These are phyloP conservation scores for Malus hybrid DNA, from an alignment of 331 rosid species.

Conservation along the genomic window DNA sequence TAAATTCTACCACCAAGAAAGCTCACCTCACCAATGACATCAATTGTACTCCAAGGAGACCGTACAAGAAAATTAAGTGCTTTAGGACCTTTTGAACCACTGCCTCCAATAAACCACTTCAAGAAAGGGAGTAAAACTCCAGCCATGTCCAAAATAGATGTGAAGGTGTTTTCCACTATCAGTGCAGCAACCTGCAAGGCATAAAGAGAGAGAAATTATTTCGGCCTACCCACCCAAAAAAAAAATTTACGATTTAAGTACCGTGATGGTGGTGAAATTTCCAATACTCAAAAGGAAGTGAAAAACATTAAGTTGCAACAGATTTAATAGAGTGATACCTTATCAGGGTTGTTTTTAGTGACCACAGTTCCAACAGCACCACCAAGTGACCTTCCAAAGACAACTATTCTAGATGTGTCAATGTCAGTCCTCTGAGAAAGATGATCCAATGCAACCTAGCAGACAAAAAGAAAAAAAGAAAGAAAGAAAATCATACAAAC, in stretches of 20 bases:
- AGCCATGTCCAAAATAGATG: slow-evolving; percentile 98
- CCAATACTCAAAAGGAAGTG: neutral
- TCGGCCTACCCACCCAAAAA: neutral
- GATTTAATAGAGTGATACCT: slow-evolving; percentile 40
- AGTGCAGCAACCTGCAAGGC: slow-evolving; percentile 72
- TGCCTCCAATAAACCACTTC: slow-evolving; percentile 96
- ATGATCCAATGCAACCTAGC: slow-evolving; percentile 95
- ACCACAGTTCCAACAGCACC: slow-evolving; percentile 98
- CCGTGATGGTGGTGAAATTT: neutral
- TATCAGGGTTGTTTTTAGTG: slow-evolving; percentile 78
- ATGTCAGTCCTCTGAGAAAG: slow-evolving; percentile 89
- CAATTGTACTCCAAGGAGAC: slow-evolving; percentile 95
- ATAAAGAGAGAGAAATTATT: slow-evolving; percentile 1
- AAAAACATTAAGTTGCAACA: neutral
- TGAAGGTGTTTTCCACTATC: slow-evolving; percentile 89
- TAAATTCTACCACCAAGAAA: slow-evolving; percentile 11
- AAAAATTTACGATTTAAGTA: neutral
- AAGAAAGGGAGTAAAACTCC: slow-evolving; percentile 88
- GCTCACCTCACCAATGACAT: slow-evolving; percentile 75
- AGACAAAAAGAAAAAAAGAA: neutral
- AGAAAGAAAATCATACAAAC: slow-evolving; percentile 9
- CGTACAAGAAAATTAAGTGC: slow-evolving; percentile 84
- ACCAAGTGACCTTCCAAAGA: slow-evolving; percentile 97
- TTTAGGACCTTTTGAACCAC: slow-evolving; percentile 63
- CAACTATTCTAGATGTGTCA: slow-evolving; percentile 81